Evolutionary conservation across 2,329 filamentous ascomycete genomes (phyloP).

Genomic region (Pseudogymnoascus sp.): DNA sequence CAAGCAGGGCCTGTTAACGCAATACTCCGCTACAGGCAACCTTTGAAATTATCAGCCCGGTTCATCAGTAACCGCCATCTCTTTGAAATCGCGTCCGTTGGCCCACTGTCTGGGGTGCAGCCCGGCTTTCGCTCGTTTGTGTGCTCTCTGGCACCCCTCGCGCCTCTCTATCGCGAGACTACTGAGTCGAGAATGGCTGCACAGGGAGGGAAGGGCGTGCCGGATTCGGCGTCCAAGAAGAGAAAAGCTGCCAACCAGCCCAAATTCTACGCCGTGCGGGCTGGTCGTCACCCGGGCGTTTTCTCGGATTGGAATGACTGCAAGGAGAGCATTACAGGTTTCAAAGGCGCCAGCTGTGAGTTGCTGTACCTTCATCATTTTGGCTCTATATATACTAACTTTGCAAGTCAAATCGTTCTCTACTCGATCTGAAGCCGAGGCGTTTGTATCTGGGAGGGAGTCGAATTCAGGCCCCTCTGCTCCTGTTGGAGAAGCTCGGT

Average conservation of each 20-base stretch:
- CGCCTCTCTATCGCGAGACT: background rate
- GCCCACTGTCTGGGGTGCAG: background rate
- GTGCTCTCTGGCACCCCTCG: background rate
- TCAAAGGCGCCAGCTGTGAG: conserved; percentile 60
- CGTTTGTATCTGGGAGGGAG: conserved; percentile 58
- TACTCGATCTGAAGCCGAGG: conserved; percentile 65
- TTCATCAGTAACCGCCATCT: background rate
- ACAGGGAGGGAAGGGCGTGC: background rate
- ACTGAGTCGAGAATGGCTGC: background rate
- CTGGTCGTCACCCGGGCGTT: conserved; percentile 50
- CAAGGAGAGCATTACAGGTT: conserved; percentile 51
- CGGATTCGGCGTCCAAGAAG: conserved; percentile 19
- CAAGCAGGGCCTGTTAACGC: conserved; percentile 1
- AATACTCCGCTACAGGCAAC: background rate
- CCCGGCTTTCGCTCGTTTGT: background rate
- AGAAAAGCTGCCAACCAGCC: conserved; percentile 16
- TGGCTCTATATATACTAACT: background rate
- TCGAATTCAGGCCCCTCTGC: conserved; percentile 30
- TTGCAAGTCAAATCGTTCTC: conserved; percentile 67
- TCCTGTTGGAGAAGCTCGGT: conserved; percentile 33
- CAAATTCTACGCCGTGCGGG: conserved; percentile 57
- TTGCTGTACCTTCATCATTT: conserved; percentile 18
- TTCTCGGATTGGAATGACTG: conserved; percentile 55
- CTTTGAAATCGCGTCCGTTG: background rate
- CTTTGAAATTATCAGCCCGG: background rate